Evolutionary conservation across 2,329 filamentous ascomycete species (phyloP), one percentile per base, ranked within the genome.

Genomic region (Pezicula neosporulosa): DNA sequence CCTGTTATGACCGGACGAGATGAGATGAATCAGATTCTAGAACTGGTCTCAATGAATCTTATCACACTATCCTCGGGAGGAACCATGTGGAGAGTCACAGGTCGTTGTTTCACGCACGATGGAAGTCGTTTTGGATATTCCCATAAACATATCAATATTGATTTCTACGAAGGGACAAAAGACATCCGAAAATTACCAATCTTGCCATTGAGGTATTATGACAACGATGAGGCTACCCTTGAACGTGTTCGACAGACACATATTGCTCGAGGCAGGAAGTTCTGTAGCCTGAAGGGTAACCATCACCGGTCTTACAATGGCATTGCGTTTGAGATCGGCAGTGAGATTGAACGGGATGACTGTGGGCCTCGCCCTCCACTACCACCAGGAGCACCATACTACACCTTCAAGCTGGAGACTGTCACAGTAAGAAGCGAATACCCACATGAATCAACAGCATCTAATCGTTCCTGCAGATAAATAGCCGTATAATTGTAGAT

Each of bases 251-350:
- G 47, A 16, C 28, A 44, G 37, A 36, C 48, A 28, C 44, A 60
- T 44, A 54, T 59, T 6, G 49, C 54, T 21, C 46, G 59, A 19
- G 60, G 60, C 12, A 50, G 51, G 21, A 60, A 52, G 37, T 61
- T 61, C 24, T 57, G 61, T 42, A 54, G 36, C 19, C 49, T 59
- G 12, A 50, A 47, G 19, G 61, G 61, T 12, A 52, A 53, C 12
- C 57, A 62, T 19, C 56, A 62, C 47, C 56, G 57, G 50, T 54
- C 59, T 13, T 62, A 62, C 43, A 56, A 56, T 9, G 60, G 57
- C 19, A 53, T 52, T n/a, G 56, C 56, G 9, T 51, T 51, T 30
- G 53, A 50, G 12, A 49, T 52, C 3, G 19, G 15, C 4, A 7
- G 35, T n/a, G 28, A 55, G 15, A 30, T 15, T 24, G 44, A 44